Percentiles rank a stretch among this genome's conserved stretches.
phyloP scores from a whole-genome alignment of 176 grass and related monocot species.

The Hordeum marinum region DNA sequence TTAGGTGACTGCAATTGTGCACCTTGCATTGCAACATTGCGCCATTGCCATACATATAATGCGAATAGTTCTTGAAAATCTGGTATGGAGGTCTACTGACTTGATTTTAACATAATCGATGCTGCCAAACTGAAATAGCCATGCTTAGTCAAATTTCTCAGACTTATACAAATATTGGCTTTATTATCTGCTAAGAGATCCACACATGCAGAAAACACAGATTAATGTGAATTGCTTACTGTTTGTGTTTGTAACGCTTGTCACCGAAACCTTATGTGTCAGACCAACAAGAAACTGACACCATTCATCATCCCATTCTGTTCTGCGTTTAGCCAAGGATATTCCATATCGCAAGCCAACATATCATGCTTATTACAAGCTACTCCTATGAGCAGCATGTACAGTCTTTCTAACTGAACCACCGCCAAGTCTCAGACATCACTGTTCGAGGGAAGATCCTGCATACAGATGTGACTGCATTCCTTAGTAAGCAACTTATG shows the following conservation, averaged over 20 bases:
- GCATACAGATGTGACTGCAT: not conserved
- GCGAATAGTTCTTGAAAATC: not conserved
- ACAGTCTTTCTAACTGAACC: not conserved
- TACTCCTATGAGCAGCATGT: not conserved
- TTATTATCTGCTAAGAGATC: constrained; percentile 6
- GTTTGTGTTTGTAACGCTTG: not conserved
- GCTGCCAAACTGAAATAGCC: not conserved
- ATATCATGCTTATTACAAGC: not conserved
- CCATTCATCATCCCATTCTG: not conserved
- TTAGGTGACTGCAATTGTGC: not conserved
- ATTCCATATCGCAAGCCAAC: not conserved
- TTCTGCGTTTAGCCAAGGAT: not conserved
- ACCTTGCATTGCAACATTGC: not conserved
- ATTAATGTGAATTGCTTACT: not conserved
- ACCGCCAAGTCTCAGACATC: not conserved
- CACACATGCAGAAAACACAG: not conserved
- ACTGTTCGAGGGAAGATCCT: not conserved
- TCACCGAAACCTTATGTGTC: not conserved
- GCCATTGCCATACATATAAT: not conserved
- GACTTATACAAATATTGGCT: not conserved
- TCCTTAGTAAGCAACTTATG: not conserved
- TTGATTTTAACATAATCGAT: not conserved
- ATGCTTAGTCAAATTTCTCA: not conserved
- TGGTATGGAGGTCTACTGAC: not conserved
- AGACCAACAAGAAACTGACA: constrained; percentile 8